Conservation (phyloP, 305 asterid genomes). For the Plantago coronopus region DNA sequence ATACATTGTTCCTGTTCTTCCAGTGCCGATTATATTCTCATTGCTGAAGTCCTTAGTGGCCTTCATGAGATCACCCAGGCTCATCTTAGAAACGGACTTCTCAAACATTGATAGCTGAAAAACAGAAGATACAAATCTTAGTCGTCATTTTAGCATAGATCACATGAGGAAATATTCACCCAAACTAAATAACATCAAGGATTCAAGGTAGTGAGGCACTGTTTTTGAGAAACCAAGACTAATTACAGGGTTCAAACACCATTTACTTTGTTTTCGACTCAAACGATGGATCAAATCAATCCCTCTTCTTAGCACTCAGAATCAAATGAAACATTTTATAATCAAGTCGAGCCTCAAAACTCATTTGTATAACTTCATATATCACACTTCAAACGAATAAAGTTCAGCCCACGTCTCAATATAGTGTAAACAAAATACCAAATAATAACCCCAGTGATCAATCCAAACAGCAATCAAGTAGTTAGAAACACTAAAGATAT, state of each 20-base stretch:
- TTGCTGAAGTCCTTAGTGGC: constrained; percentile 74
- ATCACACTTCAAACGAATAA: not conserved
- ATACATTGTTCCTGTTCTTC: constrained; percentile 77
- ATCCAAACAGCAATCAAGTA: not conserved
- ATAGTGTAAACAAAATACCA: too few species aligned
- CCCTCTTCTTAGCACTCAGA: too few species aligned
- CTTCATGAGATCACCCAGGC: constrained; percentile 83
- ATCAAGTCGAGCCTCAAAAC: too few species aligned
- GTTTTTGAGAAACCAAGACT: too few species aligned
- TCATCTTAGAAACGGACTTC: constrained; percentile 74
- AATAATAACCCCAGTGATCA: not conserved
- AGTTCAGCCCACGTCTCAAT: not conserved
- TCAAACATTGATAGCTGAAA: constrained; percentile 84
- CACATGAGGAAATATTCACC: not conserved
- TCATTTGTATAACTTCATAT: not conserved
- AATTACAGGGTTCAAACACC: not conserved
- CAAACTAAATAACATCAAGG: constrained; percentile 3
- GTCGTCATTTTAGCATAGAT: not conserved
- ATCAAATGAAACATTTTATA: not conserved
- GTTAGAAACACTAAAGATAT: not conserved
- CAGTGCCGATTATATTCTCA: constrained; percentile 64
- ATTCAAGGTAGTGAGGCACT: not conserved
- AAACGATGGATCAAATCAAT: not conserved
- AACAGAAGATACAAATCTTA: constrained; percentile 19
- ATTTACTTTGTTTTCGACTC: not conserved